Base-by-base conservation (phyloP, 2,329 filamentous ascomycete species). In the Didymella segeticola region DNA sequence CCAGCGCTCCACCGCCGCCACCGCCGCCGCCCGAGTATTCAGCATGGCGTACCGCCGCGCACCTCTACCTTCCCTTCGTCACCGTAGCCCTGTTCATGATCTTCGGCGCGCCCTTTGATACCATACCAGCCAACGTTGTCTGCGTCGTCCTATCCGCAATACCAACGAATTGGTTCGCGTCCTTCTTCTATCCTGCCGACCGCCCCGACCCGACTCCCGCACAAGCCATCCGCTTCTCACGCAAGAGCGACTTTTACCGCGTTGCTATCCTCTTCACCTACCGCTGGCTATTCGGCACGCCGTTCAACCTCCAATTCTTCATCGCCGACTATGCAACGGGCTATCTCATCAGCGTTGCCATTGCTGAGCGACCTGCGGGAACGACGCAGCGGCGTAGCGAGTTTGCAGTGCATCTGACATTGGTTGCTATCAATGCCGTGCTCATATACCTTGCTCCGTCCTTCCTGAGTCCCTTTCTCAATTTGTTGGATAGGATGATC, bases 41-140 rank as follows among this genome's bases (percentile, higher is more conserved):
- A 36, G 1, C 8, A 48, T 54, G 51, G 45, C 51, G 51, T 17
- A 47, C 45, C 15, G 58, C 57, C 39, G 55, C 48, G 9, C 60
- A 63, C 38, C 57, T 67, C 30, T 61, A 62, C 51, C 19, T 62
- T 22, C 61, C 63, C 15, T 22, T 64, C 23, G 47, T 61, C 6
- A 61, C 43, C 22, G 38, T 50, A 11, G 14, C 56, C 20, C 29
- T 56, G 2, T 45, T 57, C 14, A 25, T 58, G 26, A 53, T 30
- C 15, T 33, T 48, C 6, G 48, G 48, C 12, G 23, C 33, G 12
- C 46, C 43, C 10, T 47, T 57, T 25, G 43, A 47, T 36, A 49
- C 31, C 27, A 50, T 30, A 43, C 27, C 15, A 31, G 17, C 20
- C 20, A 49, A 55, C 2, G 11, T 41, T 7, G 6, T 58, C 1